These are phyloP conservation scores for Penicillium sp. DNA, from an alignment of 2,329 filamentous ascomycete species.

Conservation along the genomic window DNA sequence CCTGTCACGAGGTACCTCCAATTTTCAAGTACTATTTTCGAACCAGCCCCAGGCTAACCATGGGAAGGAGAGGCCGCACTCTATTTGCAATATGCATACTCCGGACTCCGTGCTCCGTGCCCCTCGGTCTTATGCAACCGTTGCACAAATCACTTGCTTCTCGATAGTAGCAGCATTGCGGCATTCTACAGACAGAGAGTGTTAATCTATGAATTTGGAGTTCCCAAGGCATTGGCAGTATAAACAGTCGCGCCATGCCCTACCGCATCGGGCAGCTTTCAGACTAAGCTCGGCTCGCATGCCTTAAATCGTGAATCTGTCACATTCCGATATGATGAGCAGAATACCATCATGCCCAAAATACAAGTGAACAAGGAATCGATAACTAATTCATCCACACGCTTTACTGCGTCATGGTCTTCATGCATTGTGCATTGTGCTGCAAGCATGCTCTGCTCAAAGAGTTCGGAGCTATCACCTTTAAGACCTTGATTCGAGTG, in stretches of 20 bases:
- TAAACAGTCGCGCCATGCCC: too few species aligned
- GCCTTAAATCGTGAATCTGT: neutral
- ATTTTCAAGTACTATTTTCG: neutral
- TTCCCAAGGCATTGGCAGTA: neutral
- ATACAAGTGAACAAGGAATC: neutral
- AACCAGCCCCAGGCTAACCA: neutral
- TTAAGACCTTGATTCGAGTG: neutral
- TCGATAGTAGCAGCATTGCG: too few species aligned
- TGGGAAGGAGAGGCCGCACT: neutral
- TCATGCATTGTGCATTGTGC: neutral
- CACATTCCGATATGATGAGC: neutral
- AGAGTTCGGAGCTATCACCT: neutral
- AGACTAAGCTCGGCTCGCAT: neutral
- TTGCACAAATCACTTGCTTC: neutral
- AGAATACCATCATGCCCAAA: neutral
- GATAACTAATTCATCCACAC: neutral
- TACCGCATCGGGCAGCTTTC: neutral
- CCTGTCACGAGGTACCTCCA: slow-evolving; percentile 8
- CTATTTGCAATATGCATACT: neutral
- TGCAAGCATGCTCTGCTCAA: neutral
- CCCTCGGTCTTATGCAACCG: neutral
- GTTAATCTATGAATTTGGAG: too few species aligned
- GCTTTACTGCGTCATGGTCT: neutral
- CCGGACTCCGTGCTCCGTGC: neutral
- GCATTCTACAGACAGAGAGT: too few species aligned